These are phyloP conservation scores for Tilletia indica DNA, from an alignment of 1,284 basidiomycete species.

Conservation along the genomic window DNA sequence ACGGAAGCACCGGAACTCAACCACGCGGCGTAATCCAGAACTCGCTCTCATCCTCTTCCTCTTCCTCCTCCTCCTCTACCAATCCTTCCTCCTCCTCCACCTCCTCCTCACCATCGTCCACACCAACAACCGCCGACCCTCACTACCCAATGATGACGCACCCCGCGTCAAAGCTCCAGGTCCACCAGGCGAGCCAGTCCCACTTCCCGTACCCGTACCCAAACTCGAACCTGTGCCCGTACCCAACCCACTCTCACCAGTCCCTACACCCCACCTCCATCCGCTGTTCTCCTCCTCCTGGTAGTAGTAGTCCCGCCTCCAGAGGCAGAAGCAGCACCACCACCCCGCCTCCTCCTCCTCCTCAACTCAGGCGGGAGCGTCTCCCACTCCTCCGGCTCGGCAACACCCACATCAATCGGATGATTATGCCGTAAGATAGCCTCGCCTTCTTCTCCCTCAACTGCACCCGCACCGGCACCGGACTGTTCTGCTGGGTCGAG, in stretches of 20 bases:
- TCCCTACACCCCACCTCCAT: not conserved
- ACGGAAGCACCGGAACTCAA: not conserved
- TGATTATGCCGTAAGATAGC: conserved; percentile 6
- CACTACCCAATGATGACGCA: too few species aligned
- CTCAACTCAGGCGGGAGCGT: conserved; percentile 8
- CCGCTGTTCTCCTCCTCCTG: too few species aligned
- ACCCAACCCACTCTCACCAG: not conserved
- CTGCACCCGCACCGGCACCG: not conserved
- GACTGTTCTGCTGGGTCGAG: not conserved
- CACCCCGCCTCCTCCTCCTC: not conserved
- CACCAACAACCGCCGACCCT: not conserved
- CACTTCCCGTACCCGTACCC: not conserved
- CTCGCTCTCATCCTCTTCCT: conserved; percentile 16
- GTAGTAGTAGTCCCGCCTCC: not conserved
- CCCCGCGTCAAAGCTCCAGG: not conserved
- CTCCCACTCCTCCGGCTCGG: conserved; percentile 13
- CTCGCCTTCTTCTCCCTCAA: not conserved
- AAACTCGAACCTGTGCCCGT: not conserved
- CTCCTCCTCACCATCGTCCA: not conserved
- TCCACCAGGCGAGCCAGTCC: not conserved
- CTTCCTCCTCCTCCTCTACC: not conserved
- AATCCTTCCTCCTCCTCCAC: not conserved
- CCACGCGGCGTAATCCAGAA: conserved; percentile 14
- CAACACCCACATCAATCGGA: not conserved
- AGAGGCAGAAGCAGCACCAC: not conserved